Evolutionary conservation across 2,329 filamentous ascomycete genomes (phyloP), one percentile per base, ranked within the genome.

Genomic region (Sarocladium kiliense): DNA sequence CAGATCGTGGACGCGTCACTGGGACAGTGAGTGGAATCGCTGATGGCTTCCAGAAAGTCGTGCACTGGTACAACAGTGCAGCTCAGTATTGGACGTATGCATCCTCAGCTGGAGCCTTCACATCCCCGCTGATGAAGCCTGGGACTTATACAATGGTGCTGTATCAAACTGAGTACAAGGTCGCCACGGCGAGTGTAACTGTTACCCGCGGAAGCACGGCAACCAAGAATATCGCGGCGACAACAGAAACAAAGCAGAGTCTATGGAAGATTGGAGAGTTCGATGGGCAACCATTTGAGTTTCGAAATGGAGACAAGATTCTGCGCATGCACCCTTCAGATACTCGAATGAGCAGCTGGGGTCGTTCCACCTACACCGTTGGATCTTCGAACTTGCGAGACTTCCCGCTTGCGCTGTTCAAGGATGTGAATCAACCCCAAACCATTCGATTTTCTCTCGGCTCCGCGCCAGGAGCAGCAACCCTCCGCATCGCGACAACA

Each of bases 311-410:
- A 14, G 84, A 78, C 55, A 86, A 86, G 62, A 80, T 86, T 64
- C 75, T 83, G 14, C 77, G 82, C 53, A 88, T 88, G 85, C 85
- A 88, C 64, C 85, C 85, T 2, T 82, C 80, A 3, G 85, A 87
- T 67, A 70, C 69, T 37, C 79, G 85, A 62, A 88, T 88, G 84
- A 68, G 73, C 25, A 73, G 71, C 55, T 88, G 85, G 85, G 76
- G 73, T 0, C 76, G 82, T 0, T 62, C 77, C 12, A 86, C 82
- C 1, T 86, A 84, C 68, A 85, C 80, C 2, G 78, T 85, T 11
- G 84, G 82, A 39, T 77, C 75, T 21, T 81, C 77, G 23, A 65
- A 70, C 5, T 63, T 77, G 1, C 68, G 69, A 3, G 74, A 77
- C 57, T 85, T 87, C 63, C 84, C 85, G 42, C 87, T 88, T 85